A percentile compares a stretch with the other conserved stretches of the same genome.
These are phyloP conservation scores for Neurospora tetrasperma DNA, from an alignment of 495 filamentous ascomycete genomes.

Conservation along the genomic window DNA sequence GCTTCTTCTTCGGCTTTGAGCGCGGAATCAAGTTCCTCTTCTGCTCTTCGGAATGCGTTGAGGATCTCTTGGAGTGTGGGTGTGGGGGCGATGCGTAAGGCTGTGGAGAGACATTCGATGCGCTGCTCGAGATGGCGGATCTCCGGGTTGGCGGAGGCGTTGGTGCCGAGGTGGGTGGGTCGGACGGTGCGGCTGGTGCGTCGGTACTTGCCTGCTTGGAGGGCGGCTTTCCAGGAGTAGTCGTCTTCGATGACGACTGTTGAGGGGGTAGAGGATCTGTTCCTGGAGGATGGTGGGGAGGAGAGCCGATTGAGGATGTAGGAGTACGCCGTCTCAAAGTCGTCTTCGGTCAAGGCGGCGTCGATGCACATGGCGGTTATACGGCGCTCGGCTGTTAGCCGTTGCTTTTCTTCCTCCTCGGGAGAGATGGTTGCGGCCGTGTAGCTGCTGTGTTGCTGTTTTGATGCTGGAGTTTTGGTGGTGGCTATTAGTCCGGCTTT, in stretches of 20 bases:
- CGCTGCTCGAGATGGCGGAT: constrained; percentile 67
- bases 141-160: constrained; percentile 37
- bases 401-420: constrained; percentile 24
- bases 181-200: constrained; percentile 34
- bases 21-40: constrained; percentile 68
- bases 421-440: constrained; percentile 6
- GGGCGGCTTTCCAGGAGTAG: constrained; percentile 84
- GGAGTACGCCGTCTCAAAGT: constrained; percentile 96
- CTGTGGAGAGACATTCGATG: constrained; percentile 81
- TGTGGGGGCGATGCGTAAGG: constrained; percentile 71
- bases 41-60: constrained; percentile 71
- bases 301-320: constrained; percentile 67
- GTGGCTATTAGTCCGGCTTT: constrained; percentile 48
- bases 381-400: constrained; percentile 44
- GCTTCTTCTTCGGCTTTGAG: constrained; percentile 62
- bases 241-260: constrained; percentile 47
- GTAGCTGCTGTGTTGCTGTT: background rate
- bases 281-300: background rate
- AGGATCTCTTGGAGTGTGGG: constrained; percentile 75
- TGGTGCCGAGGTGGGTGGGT: constrained; percentile 43
- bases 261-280: constrained; percentile 1
- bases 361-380: constrained; percentile 85
- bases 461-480: constrained; percentile 8
- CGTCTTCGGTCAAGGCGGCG: constrained; percentile 72
- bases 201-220: constrained; percentile 76